Evolutionary conservation across 768 basidiomycete genomes (phyloP).

Genomic region (Chlorophyllum brunneum): DNA sequence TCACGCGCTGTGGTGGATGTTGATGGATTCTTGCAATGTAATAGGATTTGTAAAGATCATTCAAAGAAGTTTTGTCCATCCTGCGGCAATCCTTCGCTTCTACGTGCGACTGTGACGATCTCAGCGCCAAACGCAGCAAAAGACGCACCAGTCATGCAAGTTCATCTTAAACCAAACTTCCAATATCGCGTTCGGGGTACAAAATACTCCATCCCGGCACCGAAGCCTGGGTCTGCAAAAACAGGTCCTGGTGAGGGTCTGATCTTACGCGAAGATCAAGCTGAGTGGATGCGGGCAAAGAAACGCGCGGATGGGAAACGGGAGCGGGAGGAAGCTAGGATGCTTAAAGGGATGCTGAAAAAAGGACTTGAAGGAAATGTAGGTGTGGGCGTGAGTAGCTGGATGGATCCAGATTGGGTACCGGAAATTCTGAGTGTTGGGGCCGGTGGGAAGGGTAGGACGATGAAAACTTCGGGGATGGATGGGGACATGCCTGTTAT

Average conservation of each 20-base stretch:
- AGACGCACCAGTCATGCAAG: conserved; percentile 68
- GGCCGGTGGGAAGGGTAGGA: conserved; percentile 68
- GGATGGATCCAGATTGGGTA: conserved; percentile 96
- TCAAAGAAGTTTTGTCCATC: conserved; percentile 97
- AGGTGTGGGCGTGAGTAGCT: conserved; percentile 60
- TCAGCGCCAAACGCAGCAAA: conserved; percentile 56
- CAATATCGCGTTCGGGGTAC: conserved; percentile 91
- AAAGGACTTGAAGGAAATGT: conserved; percentile 41
- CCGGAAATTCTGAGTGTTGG: conserved; percentile 73
- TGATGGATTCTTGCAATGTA: not conserved
- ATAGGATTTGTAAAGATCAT: conserved; percentile 91
- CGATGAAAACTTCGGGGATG: conserved; percentile 42
- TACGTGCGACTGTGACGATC: conserved; percentile 89
- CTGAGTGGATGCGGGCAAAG: conserved; percentile 81
- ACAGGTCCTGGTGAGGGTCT: conserved; percentile 77
- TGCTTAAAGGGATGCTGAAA: conserved; percentile 60
- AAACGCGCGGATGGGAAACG: conserved; percentile 70
- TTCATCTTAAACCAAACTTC: conserved; percentile 95
- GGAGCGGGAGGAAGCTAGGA: conserved; percentile 72
- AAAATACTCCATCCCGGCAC: conserved; percentile 87
- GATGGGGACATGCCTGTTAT: conserved; percentile 77
- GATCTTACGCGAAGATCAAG: conserved; percentile 90
- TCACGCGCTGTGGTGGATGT: not conserved
- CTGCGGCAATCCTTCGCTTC: conserved; percentile 88
- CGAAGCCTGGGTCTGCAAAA: conserved; percentile 87